Evolutionary conservation across 139 green algal genomes (phyloP), one percentile per base, ranked within the genome.

Genomic region (Tetraselmis chui): DNA sequence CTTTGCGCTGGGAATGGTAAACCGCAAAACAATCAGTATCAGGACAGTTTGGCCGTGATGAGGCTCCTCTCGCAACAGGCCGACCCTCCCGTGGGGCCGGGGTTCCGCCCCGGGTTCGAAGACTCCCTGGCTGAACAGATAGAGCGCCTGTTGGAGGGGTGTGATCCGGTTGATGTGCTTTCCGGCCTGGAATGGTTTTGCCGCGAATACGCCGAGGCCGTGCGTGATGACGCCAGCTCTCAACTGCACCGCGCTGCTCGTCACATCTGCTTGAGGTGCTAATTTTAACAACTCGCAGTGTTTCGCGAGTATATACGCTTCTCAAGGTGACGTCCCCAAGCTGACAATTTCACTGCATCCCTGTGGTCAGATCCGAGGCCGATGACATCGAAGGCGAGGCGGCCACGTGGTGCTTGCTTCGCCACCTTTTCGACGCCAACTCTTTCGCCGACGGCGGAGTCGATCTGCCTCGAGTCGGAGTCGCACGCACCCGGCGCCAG

Each of bases 361-460:
- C 58, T 2, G 31, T 29, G 2, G 26, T 27, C 77, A 80, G 32
- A 29, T 28, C 31, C 2, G 77, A 31, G 27, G 77, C 77, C 22
- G n/a, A 31, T 2, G 77, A 80, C 28, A 32, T 80, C 2, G 32
- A 32, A 25, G 29, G 32, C 28, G 77, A 80, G 77, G 77, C 77
- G 24, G 77, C 77, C 2, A 80, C 77, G 77, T 80, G 77, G 77
- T 80, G 77, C 77, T 29, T 80, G 29, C 77, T 80, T 2, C 31
- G 77, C 29, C 77, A 80, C 77, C 77, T 80, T 18, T 80, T 80
- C 18, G 45, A 5, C 45, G 5, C 45, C 45, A 18, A 18, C 45
- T 67, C 45, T 5, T 5, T 67, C 11, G 45, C 45, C 11, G 45
- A 67, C 45, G 45, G 11, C 25, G 2, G 74, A 75, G 2, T 32